A percentile compares a stretch with the other conserved stretches of the same genome.
Evolutionary conservation across 2,329 filamentous ascomycete genomes (phyloP).

Genomic region (Catunica adiposa): DNA sequence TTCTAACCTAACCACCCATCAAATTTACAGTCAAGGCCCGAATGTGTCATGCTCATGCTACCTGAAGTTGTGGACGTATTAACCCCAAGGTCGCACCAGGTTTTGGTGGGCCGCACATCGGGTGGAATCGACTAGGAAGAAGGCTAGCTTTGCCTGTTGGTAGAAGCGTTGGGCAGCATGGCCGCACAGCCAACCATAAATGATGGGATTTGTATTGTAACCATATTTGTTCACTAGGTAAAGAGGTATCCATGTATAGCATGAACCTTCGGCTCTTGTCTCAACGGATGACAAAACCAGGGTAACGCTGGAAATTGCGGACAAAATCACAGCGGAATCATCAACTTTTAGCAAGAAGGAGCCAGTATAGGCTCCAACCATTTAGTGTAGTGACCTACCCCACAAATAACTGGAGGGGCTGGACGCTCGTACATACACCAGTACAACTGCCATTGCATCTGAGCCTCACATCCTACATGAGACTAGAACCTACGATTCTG

Average conservation of each 20-base stretch:
- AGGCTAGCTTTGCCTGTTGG: too few species aligned
- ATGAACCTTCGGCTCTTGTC: background rate
- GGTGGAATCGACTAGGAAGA: background rate
- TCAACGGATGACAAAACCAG: background rate
- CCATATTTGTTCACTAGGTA: background rate
- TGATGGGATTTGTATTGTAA: background rate
- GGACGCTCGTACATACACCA: background rate
- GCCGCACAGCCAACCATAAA: background rate
- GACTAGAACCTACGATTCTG: too few species aligned
- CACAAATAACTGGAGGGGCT: background rate
- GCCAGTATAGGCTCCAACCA: background rate
- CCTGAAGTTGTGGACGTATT: background rate
- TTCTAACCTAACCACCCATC: background rate
- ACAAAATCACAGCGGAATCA: background rate
- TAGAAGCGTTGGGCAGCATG: constrained; percentile 11
- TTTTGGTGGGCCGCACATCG: background rate
- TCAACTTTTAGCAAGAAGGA: background rate
- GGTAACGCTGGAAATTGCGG: background rate
- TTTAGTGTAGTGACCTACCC: background rate
- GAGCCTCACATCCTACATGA: too few species aligned
- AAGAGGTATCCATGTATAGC: background rate
- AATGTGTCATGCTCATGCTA: background rate
- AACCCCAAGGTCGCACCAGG: background rate
- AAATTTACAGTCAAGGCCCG: background rate
- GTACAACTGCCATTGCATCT: background rate